Conservation (phyloP, 306 rosid species). For the Cucumis cinereus region DNA sequence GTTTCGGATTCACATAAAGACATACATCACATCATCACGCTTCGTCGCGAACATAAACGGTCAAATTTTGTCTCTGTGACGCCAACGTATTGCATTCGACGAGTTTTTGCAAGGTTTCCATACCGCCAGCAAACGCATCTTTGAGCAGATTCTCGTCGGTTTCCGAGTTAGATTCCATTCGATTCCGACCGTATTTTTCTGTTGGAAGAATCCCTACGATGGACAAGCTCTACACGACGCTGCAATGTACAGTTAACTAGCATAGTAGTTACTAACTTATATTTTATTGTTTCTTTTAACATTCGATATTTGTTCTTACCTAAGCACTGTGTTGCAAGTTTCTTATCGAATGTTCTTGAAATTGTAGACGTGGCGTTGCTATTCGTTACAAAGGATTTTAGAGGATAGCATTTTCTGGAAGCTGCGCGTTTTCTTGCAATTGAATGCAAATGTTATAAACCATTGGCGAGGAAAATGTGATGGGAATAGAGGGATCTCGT, state of each 20-base stretch:
- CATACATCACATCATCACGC: conserved; percentile 50
- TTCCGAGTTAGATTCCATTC: conserved; percentile 28
- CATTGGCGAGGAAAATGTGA: neutral
- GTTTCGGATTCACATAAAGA: conserved; percentile 59
- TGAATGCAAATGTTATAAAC: neutral
- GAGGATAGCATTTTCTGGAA: neutral
- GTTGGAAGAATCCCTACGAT: conserved; percentile 26
- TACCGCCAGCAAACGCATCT: conserved; percentile 36
- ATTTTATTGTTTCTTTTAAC: neutral
- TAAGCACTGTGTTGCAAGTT: neutral
- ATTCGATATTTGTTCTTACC: neutral
- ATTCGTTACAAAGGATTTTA: neutral
- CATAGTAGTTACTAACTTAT: neutral
- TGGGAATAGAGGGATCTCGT: neutral
- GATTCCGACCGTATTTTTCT: conserved; percentile 38
- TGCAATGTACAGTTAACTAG: neutral
- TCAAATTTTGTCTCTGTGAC: conserved; percentile 41
- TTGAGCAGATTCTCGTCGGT: conserved; percentile 29
- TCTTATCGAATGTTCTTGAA: neutral
- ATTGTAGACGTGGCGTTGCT: neutral
- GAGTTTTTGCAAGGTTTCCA: conserved; percentile 68
- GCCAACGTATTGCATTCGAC: conserved; percentile 29
- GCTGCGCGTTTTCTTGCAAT: neutral
- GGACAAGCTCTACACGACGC: neutral
- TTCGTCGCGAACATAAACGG: conserved; percentile 45